Evolutionary conservation across 2,329 filamentous ascomycete genomes (phyloP), one percentile per base, ranked within the genome.

Genomic region (Pestalotiopsis sp.): DNA sequence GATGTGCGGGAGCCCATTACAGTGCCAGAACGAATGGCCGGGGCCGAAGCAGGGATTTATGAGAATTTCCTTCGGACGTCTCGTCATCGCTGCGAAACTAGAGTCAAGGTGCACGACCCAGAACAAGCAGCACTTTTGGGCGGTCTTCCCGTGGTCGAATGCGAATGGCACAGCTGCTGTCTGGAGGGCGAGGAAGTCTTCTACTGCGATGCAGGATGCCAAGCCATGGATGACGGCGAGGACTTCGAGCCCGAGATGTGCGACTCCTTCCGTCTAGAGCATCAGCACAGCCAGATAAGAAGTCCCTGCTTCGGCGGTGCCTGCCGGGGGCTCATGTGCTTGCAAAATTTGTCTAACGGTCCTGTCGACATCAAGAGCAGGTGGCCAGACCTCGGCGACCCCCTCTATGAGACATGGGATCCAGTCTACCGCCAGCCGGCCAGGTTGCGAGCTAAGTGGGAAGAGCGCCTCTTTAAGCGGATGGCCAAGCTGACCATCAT

Each of bases 111-210:
- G n/a, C 0, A 55, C 62, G 2, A 7, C 5, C 3, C 27, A 41
- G 2, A 58, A 69, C 23, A 69, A n/a, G 17, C 45, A 23, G 45
- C 23, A 20, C 17, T 52, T 6, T n/a, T 55, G 25, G 45, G 31
- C 31, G 31, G 36, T 3, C 36, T 62, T 11, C 20, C 38, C 36
- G 1, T 2, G 14, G 39, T 20, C 17, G 57, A 23, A 5, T 77
- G 76, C 57, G 3, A 13, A 2, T 76, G 74, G 55, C 76, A 77
- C 60, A 74, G 65, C 67, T 77, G 76, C 66, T 77, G 76, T 39
- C 3, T 70, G 3, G 62, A 68, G 0, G 1, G 14, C 0, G 14
- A 13, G 1, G n/a, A 69, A 3, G 11, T 72, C 2, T 61, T 70
- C 0, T 70, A 62, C 27, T 76, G 75, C 69, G 38, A 27, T 2